Evolutionary conservation across 148 eudicot species (phyloP), one percentile per base, ranked within the genome.

Genomic region (Vaccinium macrocarpon): DNA sequence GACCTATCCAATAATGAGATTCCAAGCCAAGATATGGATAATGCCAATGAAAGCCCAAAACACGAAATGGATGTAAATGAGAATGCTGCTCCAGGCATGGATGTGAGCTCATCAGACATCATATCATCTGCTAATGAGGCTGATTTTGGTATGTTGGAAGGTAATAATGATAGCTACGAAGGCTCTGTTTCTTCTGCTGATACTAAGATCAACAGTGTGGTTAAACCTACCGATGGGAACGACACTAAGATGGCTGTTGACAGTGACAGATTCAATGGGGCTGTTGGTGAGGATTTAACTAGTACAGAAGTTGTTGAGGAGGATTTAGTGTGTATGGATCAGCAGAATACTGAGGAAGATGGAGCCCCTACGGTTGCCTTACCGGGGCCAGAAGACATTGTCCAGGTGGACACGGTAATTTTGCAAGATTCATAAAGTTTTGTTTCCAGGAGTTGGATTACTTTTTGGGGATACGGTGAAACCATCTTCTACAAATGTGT

Each of bases 1-100:
- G 89, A 86, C 71, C 74, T 29, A 11, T 79, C 88, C 35, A 14
- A 72, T 56, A 86, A 86, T 77, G 84, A 73, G 59, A 86, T 80
- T 72, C 82, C 80, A 52, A 76, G 81, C 35, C 86, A 80, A 73
- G 80, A 80, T 3, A 42, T 52, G 42, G 87, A 68, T 51, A 80
- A 53, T 76, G 86, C 61, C 66, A 19, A 75, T 82, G 66, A 56
- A 64, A 87, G 57, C 72, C 62, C 82, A 16, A 85, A 88, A 49
- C 68, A 85, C 29, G 85, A 75, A 73, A 83, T 75, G 78, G 84
- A 9, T 73, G 83, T 81, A 38, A 86, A 85, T 74, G 84, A 79
- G 19, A 80, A 83, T 48, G 85, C 14, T 73, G 79, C 83, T 76
- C 73, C 38, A 68, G 73, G 25, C 32, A 5, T 64, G 32, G 71